These are phyloP conservation scores for Populus deltoides DNA, from an alignment of 345 rosid species.

Conservation along the genomic window DNA sequence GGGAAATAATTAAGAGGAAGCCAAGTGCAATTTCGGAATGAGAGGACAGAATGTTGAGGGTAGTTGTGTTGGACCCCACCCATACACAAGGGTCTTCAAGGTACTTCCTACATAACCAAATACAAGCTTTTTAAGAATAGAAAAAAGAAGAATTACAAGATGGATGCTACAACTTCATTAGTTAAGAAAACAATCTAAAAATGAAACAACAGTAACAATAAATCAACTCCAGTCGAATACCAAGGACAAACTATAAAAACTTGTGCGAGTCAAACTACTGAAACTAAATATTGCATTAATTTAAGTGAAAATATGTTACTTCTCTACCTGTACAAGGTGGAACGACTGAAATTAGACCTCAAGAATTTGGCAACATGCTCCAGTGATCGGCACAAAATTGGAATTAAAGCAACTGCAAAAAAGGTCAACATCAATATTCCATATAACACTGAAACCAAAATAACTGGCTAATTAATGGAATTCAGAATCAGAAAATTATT, in stretches of 20 bases:
- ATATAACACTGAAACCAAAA: not conserved
- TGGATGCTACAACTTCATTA: not conserved
- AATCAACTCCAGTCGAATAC: not conserved
- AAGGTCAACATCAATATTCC: slow-evolving; percentile 10
- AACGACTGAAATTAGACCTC: slow-evolving; percentile 72
- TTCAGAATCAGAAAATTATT: not conserved
- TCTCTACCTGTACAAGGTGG: slow-evolving; percentile 77
- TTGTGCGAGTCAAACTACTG: not conserved
- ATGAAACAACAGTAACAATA: not conserved
- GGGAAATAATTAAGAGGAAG: slow-evolving; percentile 65
- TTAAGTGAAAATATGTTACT: not conserved
- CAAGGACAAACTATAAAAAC: not conserved
- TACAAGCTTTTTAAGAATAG: slow-evolving; percentile 2
- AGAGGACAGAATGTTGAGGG: slow-evolving; percentile 79
- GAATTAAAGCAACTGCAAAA: slow-evolving; percentile 82
- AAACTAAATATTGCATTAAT: not conserved
- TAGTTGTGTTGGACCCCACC: slow-evolving; percentile 89
- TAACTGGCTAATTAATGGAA: not conserved
- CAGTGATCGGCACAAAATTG: slow-evolving; percentile 77
- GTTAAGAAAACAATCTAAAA: not conserved
- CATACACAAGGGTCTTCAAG: slow-evolving; percentile 94
- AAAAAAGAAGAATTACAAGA: not conserved
- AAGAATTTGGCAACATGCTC: slow-evolving; percentile 84
- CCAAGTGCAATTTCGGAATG: slow-evolving; percentile 94
- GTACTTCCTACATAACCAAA: slow-evolving; percentile 59